These are phyloP conservation scores for Asterionellopsis glacialis DNA, from an alignment of 108 stramenopile genomes.

Conservation along the genomic window DNA sequence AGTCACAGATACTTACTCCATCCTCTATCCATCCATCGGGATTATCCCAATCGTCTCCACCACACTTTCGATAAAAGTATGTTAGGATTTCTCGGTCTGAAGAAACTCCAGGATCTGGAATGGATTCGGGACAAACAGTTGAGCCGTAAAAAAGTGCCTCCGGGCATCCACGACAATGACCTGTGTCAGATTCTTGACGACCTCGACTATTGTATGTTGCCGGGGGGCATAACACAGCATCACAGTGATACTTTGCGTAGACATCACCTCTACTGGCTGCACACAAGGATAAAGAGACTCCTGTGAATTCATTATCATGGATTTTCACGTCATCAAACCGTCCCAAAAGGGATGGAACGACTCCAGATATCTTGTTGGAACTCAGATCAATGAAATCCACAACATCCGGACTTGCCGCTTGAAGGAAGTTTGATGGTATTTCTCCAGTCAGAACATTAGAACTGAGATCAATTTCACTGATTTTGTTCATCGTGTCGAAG, in stretches of 20 bases:
- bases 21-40: slow-evolving; percentile 58
- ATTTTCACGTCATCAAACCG: slow-evolving; percentile 22
- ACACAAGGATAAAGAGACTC: slow-evolving; percentile 48
- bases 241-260: slow-evolving; percentile 27
- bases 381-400: slow-evolving; percentile 11
- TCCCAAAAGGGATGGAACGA: slow-evolving; percentile 4
- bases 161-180: neutral
- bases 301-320: slow-evolving; percentile 57
- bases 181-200: neutral
- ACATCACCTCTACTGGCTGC: slow-evolving; percentile 39
- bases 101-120: neutral
- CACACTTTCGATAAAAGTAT: slow-evolving; percentile 47
- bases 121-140: slow-evolving; percentile 1
- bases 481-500: neutral
- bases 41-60: slow-evolving; percentile 44
- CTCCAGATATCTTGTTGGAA: slow-evolving; percentile 8
- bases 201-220: slow-evolving; percentile 25
- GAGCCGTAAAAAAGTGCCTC: neutral
- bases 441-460: slow-evolving; percentile 6
- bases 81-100: slow-evolving; percentile 56
- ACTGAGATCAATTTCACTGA: neutral
- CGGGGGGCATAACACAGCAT: slow-evolving; percentile 26
- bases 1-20: slow-evolving; percentile 49
- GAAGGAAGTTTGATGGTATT: slow-evolving; percentile 8
- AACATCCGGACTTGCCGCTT: neutral